phyloP scores from a whole-genome alignment of 345 rosid species.

The Moricandia arvensis region DNA sequence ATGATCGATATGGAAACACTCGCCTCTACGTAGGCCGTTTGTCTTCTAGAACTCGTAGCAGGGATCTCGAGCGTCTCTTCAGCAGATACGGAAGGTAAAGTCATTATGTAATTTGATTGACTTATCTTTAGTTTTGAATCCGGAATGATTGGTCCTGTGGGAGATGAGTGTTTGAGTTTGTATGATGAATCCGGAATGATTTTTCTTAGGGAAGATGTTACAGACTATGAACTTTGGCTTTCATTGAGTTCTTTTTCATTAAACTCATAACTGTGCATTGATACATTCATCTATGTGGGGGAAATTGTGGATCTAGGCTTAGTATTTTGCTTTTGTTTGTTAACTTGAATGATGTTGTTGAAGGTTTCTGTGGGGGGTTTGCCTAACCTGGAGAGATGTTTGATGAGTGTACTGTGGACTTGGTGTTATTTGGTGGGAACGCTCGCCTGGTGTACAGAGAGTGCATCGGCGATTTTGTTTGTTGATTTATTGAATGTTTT shows the following conservation, averaged over 20 bases:
- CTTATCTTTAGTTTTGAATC: background rate
- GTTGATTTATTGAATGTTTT: conserved; percentile 62
- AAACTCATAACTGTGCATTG: background rate
- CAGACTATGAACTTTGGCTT: no score
- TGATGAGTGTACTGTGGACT: conserved; percentile 82
- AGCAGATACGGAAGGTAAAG: conserved; percentile 64
- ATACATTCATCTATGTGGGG: conserved; percentile 23
- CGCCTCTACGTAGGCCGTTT: conserved; percentile 64
- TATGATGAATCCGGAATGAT: background rate
- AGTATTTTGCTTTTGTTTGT: conserved; percentile 43
- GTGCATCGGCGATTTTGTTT: conserved; percentile 41
- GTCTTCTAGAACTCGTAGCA: conserved; percentile 54
- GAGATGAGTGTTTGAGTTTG: background rate
- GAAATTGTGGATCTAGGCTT: conserved; percentile 27
- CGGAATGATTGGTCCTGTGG: background rate
- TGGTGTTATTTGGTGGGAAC: conserved; percentile 63
- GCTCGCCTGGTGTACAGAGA: conserved; percentile 37
- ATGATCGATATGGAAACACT: conserved; percentile 49
- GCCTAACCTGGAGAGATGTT: conserved; percentile 91
- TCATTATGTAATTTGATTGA: background rate
- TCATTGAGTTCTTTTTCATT: no score
- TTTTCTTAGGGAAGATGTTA: background rate
- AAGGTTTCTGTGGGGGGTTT: conserved; percentile 87
- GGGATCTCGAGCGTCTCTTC: conserved; percentile 59
- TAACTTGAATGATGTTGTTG: conserved; percentile 96